Evolutionary conservation across 495 filamentous ascomycete genomes (phyloP), one percentile per base, ranked within the genome.

Genomic region (Tuber brumale): DNA sequence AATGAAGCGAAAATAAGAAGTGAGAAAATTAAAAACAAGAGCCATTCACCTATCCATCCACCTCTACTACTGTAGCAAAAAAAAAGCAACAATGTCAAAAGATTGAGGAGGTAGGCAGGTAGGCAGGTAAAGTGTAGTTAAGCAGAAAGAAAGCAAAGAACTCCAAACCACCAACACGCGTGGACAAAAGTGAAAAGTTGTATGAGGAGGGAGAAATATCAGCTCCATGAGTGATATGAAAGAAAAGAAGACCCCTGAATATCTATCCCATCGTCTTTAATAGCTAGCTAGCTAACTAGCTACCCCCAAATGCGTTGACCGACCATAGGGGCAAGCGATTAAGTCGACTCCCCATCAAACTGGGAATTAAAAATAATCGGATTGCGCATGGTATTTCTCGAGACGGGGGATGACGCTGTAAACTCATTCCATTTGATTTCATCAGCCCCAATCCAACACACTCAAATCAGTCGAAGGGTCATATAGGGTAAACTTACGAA

Each of bases 301-400:
- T 35, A 31, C 31, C 16, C 57, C 16, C 27, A 66, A 66, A 66
- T 66, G 1, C 27, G 27, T 19, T 35, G 3, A 19, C 23, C 23
- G 48, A 57, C 51, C n/a, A 31, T 27, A 3, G 51, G 10, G 23
- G 51, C 10, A 61, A 61, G 51, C 10, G n/a, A 61, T 73, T 69
- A 80, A 71, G 78, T 70, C 19, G 78, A 71, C 73, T 80, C 78
- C 71, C 75, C 76, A 23, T 57, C 80, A 57, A 81, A 81, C 61
- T 81, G 80, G 2, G 80, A 81, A 39, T 81, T 81, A 61, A 76
- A 81, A 44, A 81, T 81, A 45, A 81, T 81, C 23, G 80, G 80
- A 57, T 81, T 81, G n/a, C 80, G 76, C 79, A 81, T 81, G 44
- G 77, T 66, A 18, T 76, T 81, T 69, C 80, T 79, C 9, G 80